Conservation (phyloP, 768 basidiomycete species). For the Panaeolus papilionaceus region DNA sequence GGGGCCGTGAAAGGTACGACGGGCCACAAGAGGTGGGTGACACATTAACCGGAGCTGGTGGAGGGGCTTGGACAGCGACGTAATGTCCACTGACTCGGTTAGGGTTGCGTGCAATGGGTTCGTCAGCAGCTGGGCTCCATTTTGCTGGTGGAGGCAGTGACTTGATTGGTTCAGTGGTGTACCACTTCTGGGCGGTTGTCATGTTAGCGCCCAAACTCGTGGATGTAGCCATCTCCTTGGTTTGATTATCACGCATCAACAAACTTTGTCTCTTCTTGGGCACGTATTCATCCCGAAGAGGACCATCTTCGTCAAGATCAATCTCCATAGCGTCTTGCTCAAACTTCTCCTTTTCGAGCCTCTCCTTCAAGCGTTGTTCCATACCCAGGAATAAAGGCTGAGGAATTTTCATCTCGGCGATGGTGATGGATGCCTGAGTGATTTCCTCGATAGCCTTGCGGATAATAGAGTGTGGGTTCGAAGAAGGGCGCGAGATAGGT, state of each 20-base stretch:
- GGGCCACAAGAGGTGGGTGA: slow-evolving; percentile 25
- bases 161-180: slow-evolving; percentile 31
- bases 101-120: slow-evolving; percentile 66
- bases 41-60: slow-evolving; percentile 37
- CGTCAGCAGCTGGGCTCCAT: slow-evolving; percentile 85
- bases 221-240: slow-evolving; percentile 19
- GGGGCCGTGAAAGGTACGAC: slow-evolving; percentile 43
- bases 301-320: slow-evolving; percentile 84
- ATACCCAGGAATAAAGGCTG: slow-evolving; percentile 77
- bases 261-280: slow-evolving; percentile 49
- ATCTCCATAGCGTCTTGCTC: slow-evolving; percentile 67
- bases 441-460: slow-evolving; percentile 76
- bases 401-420: slow-evolving; percentile 40
- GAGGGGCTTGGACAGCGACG: slow-evolving; percentile 64
- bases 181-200: slow-evolving; percentile 4
- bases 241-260: slow-evolving; percentile 15
- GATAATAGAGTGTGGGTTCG: slow-evolving; percentile 72
- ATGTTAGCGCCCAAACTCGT: slow-evolving; percentile 13
- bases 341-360: slow-evolving; percentile 49
- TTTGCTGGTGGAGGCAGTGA: slow-evolving; percentile 74
- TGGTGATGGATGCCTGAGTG: slow-evolving; percentile 52
- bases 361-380: slow-evolving; percentile 66
- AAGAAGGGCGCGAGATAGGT: slow-evolving; percentile 79
- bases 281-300: slow-evolving; percentile 80
- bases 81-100: slow-evolving; percentile 63